Base-by-base conservation (phyloP, 2,329 filamentous ascomycete genomes). In the Colletotrichum spinosum region DNA sequence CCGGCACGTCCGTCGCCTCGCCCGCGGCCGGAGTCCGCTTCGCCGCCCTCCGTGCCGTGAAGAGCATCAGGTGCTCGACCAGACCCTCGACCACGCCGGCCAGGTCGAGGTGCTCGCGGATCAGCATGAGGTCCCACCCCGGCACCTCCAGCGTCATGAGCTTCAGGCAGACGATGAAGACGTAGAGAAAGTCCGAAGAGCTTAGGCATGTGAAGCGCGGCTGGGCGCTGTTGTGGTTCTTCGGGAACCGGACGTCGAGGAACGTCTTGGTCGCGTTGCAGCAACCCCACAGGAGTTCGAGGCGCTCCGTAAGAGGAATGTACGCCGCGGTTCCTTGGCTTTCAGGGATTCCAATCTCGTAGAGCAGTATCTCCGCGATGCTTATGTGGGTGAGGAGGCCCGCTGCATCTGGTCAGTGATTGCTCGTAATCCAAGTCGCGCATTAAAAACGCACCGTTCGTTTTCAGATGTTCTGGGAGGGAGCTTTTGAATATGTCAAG, bases 141-240 rank as follows among this genome's bases (percentile, higher is more conserved):
- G 82, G 80, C 1, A 79, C 67, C 44, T 77, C 75, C 11, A 84
- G 72, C 10, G 78, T 80, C 63, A 82, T 75, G n/a, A 86, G 76
- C 70, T 81, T 82, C 15, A 85, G 76, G 44, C 75, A 77, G 0
- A 77, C 80, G 67, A 86, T 76, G 68, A 84, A 77, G 37, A 78
- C 76, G 68, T 80, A 85, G 54, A 82, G 76, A 50, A 82, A 78
- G 70, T 85, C 83, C 25, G 81, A 84, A 8, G 80, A 78, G 12
- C 77, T 77, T 57, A 84, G 75, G 69, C 78, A 79, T 12, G 81
- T 72, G 60, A 80, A 82, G 12, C 75, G 76, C 17, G 81, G 82
- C 37, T 72, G 71, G 1, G 76, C 59, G 63, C 77, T 72, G 11
- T 12, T 13, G 52, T 55, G 50, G 12, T 60, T 39, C 6, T 35